Base-by-base conservation (phyloP, 106 monocot genomes). In the Apostasia shenzhenica region DNA sequence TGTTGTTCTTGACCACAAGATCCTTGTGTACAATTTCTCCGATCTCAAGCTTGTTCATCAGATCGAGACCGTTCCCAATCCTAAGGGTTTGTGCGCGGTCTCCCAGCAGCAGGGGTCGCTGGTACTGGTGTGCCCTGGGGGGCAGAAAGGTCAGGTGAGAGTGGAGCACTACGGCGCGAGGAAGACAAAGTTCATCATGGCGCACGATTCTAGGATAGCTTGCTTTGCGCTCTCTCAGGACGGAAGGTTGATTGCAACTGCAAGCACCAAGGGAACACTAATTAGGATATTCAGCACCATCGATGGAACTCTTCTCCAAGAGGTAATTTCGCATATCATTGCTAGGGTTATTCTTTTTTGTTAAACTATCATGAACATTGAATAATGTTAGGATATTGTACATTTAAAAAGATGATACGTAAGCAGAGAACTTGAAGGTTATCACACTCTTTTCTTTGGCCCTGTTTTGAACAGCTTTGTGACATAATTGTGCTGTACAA, bases 81-180 rank as follows among this genome's bases (percentile, higher is more conserved):
- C 95, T 0, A 85, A 78, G 72, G 97, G 97, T n/a, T 74, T 99
- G 45, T 99, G 92, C 54, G 89, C 81, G 6, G 88, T 95, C 4
- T 91, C 95, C 1, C 95, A 95, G 84, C 88, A 86, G 80, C 95
- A 83, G 69, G 95, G 91, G 11, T 79, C 82, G 57, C 81, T 91
- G 37, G 83, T 99, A 5, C 83, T 99, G n/a, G 97, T 99, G 6
- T 93, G 97, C 68, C 97, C 97, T 14, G 97, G 97, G 14, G 90
- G 85, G 0, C 97, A 99, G 85, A 99, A 99, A 68, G 95, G 95
- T 52, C 95, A 95, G 80, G 78, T 95, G 40, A 83, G 95, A 76
- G 83, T 95, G 59, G 95, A 95, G 70, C 88, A 91, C 65, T 95
- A 91, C 8, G 88, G 84, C 1, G 70, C 91, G 1, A 69, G 73